Evolutionary conservation across 345 rosid genomes (phyloP), one percentile per base, ranked within the genome.

Genomic region (Populus euphratica): DNA sequence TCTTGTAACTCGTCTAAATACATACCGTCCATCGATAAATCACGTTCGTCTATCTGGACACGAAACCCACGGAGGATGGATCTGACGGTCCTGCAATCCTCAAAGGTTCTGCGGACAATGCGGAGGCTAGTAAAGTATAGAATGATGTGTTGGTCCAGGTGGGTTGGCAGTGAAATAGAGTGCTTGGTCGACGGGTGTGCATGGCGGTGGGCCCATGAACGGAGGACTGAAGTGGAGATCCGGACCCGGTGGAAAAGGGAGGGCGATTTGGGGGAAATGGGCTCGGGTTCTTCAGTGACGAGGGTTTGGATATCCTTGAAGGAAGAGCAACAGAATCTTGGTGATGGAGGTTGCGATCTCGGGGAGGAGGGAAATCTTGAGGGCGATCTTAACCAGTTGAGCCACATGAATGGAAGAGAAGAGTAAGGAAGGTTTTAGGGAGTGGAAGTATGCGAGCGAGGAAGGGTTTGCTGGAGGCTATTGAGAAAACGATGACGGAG

Each of bases 271-370:
- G 91, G 44, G 52, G 85, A 20, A 7, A 50, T 18, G 67, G 76
- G 74, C 66, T 27, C 31, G 41, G 72, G 44, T 44, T 89, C 90
- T 67, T 88, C 89, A 38, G 80, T 27, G 77, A 86, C 82, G 70
- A 91, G 96, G 54, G 75, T 49, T 2, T 89, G 92, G 74, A 92
- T 80, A 63, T 92, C 96, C 85, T 91, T 94, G 88, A 93, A 91
- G 35, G 94, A 86, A 50, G 93, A 83, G 81, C 89, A 87, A 5
- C 87, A 65, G 83, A 78, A 78, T 13, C 68, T 27, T 2, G 76
- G 56, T 1, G 77, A 67, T 0, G 38, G 33, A 50, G 76, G 29
- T 17, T 43, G 31, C 5, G 77, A 12, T 49, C 12, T 8, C 17
- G 70, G 29, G 17, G 67, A 27, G 25, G 50, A 0, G 13, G 44